Percentiles rank a stretch among this genome's conserved stretches.
These are phyloP conservation scores for Sarocladium kiliense DNA, from an alignment of 2,329 filamentous ascomycete genomes.

Conservation along the genomic window DNA sequence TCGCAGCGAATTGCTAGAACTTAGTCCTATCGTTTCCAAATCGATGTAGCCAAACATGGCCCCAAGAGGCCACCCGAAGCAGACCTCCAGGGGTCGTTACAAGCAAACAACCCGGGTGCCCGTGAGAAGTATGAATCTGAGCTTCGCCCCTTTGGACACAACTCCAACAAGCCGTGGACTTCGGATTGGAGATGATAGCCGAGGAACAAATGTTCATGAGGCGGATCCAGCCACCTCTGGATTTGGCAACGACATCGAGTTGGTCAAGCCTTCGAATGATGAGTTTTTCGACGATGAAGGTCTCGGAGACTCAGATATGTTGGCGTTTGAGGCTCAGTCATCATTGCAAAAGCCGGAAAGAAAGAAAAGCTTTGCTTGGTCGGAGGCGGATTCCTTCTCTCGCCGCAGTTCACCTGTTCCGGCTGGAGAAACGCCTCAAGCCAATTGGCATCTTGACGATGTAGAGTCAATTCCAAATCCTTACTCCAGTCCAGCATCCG, in stretches of 20 bases:
- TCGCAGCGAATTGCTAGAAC: no score
- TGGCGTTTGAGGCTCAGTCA: background rate
- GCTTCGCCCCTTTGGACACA: conserved; percentile 26
- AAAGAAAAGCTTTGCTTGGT: conserved; percentile 20
- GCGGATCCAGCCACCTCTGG: conserved; percentile 12
- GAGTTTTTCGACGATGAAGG: conserved; percentile 17
- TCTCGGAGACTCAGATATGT: conserved; percentile 11
- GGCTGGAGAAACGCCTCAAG: conserved; percentile 10
- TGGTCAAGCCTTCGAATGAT: conserved; percentile 20
- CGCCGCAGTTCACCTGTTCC: conserved; percentile 25
- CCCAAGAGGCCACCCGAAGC: background rate
- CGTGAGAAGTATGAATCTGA: background rate
- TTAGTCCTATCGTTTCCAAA: no score
- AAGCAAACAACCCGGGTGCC: conserved; percentile 3
- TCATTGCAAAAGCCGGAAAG: conserved; percentile 2
- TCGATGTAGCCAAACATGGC: background rate
- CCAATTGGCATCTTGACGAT: conserved; percentile 15
- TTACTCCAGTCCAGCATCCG: conserved; percentile 7
- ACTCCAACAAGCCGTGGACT: conserved; percentile 20
- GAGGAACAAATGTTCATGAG: conserved; percentile 14
- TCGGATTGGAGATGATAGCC: background rate
- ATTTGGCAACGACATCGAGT: conserved; percentile 11
- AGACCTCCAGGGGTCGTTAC: background rate
- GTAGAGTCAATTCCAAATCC: conserved; percentile 10
- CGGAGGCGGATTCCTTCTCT: conserved; percentile 21